These are phyloP conservation scores for Epichloe typhina DNA, from an alignment of 2,329 filamentous ascomycete genomes.

Conservation along the genomic window DNA sequence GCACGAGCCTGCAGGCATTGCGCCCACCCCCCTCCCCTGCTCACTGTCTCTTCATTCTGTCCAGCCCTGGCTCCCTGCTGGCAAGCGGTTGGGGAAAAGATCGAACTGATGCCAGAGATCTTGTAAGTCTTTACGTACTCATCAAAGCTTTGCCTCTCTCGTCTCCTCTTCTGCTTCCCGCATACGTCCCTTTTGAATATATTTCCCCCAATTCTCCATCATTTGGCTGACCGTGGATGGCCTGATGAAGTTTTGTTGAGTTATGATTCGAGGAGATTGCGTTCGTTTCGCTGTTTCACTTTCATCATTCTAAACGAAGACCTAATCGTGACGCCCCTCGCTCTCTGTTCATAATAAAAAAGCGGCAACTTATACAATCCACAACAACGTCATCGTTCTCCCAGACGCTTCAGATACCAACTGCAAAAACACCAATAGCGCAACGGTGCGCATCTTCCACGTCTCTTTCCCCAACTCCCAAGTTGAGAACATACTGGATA, in stretches of 20 bases:
- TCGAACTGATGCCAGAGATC: slow-evolving; percentile 9
- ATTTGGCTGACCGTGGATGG: neutral
- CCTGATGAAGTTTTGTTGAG: neutral
- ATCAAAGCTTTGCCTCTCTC: neutral
- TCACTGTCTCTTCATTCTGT: slow-evolving; percentile 1
- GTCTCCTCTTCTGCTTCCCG: neutral
- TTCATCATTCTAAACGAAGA: neutral
- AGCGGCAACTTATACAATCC: neutral
- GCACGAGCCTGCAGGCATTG: neutral
- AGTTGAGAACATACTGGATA: too few species aligned
- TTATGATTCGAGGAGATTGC: neutral
- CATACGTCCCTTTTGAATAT: neutral
- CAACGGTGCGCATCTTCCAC: too few species aligned
- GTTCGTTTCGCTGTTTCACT: neutral
- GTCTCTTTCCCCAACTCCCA: too few species aligned
- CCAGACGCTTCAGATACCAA: too few species aligned
- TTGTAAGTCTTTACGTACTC: slow-evolving; percentile 2
- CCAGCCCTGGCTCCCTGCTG: neutral
- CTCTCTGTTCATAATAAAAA: neutral
- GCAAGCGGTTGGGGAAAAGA: slow-evolving; percentile 6
- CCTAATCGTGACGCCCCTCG: neutral
- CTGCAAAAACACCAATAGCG: too few species aligned
- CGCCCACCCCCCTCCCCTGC: neutral
- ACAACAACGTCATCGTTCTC: neutral
- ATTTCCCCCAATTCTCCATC: neutral